A percentile compares a stretch with the other conserved stretches of the same genome.
Evolutionary conservation across 2,329 filamentous ascomycete species (phyloP).

Genomic region (Lasiodiplodia theobromae): DNA sequence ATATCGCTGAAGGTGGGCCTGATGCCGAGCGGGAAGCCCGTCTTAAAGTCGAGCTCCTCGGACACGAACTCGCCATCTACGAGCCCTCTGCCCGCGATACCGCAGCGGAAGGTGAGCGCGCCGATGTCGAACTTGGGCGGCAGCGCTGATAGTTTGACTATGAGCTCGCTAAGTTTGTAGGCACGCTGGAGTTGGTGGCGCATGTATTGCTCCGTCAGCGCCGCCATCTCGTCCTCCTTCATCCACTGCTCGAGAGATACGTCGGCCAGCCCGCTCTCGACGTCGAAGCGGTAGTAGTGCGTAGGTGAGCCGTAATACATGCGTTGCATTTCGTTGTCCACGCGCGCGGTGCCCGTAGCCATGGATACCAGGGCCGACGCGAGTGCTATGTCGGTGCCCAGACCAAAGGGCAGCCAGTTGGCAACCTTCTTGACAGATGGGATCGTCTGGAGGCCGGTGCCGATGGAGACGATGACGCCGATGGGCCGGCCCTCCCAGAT

Average conservation of each 20-base stretch:
- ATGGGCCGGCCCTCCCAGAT: constrained; percentile 37
- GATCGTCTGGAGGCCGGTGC: constrained; percentile 47
- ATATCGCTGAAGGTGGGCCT: constrained; percentile 35
- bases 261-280: constrained; percentile 49
- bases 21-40: constrained; percentile 42
- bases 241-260: constrained; percentile 51
- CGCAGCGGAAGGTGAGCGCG: constrained; percentile 42
- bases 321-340: constrained; percentile 51
- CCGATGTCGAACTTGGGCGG: constrained; percentile 46
- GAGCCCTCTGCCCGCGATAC: constrained; percentile 42
- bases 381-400: constrained; percentile 47
- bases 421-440: constrained; percentile 46
- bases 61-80: constrained; percentile 42
- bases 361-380: constrained; percentile 47
- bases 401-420: constrained; percentile 48
- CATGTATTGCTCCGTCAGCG: constrained; percentile 49
- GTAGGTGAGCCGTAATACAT: constrained; percentile 49
- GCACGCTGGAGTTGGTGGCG: constrained; percentile 42
- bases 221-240: constrained; percentile 51
- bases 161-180: constrained; percentile 42
- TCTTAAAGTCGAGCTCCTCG: constrained; percentile 49
- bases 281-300: constrained; percentile 49
- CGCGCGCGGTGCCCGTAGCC: constrained; percentile 47
- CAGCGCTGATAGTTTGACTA: constrained; percentile 46
- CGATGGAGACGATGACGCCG: constrained; percentile 48